These are phyloP conservation scores for Hortaea werneckii DNA, from an alignment of 2,329 filamentous ascomycete genomes.

Conservation along the genomic window DNA sequence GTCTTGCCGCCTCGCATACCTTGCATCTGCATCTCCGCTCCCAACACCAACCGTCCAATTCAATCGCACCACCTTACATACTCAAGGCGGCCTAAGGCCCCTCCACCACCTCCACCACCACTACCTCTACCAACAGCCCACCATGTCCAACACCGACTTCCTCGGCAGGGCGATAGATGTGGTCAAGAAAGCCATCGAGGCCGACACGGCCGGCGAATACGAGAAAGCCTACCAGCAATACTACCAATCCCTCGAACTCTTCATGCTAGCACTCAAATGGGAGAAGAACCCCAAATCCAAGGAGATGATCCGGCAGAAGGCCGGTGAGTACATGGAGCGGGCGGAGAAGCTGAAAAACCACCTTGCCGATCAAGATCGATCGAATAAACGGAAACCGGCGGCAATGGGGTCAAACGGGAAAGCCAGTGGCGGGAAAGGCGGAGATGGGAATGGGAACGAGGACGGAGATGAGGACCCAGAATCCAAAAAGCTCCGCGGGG, in stretches of 20 bases:
- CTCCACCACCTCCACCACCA: neutral
- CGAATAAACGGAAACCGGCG: constrained; percentile 59
- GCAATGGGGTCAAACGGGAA: constrained; percentile 64
- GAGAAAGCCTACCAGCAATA: constrained; percentile 94
- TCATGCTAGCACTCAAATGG: constrained; percentile 99
- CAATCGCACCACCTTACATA: neutral
- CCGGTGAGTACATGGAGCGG: constrained; percentile 94
- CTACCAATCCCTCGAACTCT: constrained; percentile 90
- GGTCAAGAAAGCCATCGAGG: constrained; percentile 95
- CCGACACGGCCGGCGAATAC: constrained; percentile 91
- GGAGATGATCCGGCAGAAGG: constrained; percentile 93
- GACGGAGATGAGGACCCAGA: constrained; percentile 71
- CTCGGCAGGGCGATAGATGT: constrained; percentile 91
- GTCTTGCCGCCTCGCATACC: too few species aligned
- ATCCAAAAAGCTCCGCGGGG: constrained; percentile 86
- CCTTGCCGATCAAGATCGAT: constrained; percentile 59
- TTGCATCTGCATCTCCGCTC: too few species aligned
- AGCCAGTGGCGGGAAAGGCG: constrained; percentile 50
- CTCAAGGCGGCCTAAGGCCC: neutral
- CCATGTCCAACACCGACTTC: constrained; percentile 94
- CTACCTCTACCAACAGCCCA: neutral
- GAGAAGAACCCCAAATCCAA: constrained; percentile 97
- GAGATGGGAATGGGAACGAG: constrained; percentile 46
- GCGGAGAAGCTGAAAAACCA: constrained; percentile 96
- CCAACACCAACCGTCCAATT: neutral